Evolutionary conservation across 2,329 filamentous ascomycete species (phyloP).

Genomic region (Hyphodiscus sp.): DNA sequence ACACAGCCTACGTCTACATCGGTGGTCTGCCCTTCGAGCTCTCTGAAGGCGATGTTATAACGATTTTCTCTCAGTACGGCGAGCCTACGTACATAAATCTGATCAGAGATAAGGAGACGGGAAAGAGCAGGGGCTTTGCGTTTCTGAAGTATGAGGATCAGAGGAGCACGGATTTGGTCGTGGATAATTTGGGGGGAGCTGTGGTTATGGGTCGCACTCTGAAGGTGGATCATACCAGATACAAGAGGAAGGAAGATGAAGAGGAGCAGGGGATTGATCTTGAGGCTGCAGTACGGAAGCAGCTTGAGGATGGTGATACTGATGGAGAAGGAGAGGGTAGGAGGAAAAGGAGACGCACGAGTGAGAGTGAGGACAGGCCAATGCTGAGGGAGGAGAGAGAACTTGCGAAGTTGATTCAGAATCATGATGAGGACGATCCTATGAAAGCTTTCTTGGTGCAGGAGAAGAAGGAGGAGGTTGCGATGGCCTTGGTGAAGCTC

Average conservation of each 20-base stretch:
- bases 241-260: slow-evolving; percentile 80
- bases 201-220: slow-evolving; percentile 74
- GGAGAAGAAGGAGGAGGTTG: slow-evolving; percentile 85
- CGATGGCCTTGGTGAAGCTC: slow-evolving; percentile 56
- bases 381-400: slow-evolving; percentile 78
- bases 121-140: slow-evolving; percentile 88
- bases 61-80: slow-evolving; percentile 95
- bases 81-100: slow-evolving; percentile 92
- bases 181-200: slow-evolving; percentile 89
- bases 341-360: slow-evolving; percentile 31
- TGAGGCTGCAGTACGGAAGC: slow-evolving; percentile 25
- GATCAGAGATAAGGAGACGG: slow-evolving; percentile 89
- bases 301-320: slow-evolving; percentile 17
- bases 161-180: slow-evolving; percentile 87
- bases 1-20: slow-evolving; percentile 95
- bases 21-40: slow-evolving; percentile 89
- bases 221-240: slow-evolving; percentile 86
- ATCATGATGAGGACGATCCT: slow-evolving; percentile 91
- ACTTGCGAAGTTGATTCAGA: slow-evolving; percentile 63
- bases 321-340: slow-evolving; percentile 37
- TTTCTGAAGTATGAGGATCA: slow-evolving; percentile 99
- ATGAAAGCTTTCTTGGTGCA: slow-evolving; percentile 91
- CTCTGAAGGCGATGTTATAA: slow-evolving; percentile 90
- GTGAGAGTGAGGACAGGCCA: slow-evolving; percentile 44
- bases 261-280: slow-evolving; percentile 52